Percentiles rank a stretch among this genome's conserved stretches.
These are phyloP conservation scores for Carex kokanica DNA, from an alignment of 176 grass and related monocot genomes.

Conservation along the genomic window DNA sequence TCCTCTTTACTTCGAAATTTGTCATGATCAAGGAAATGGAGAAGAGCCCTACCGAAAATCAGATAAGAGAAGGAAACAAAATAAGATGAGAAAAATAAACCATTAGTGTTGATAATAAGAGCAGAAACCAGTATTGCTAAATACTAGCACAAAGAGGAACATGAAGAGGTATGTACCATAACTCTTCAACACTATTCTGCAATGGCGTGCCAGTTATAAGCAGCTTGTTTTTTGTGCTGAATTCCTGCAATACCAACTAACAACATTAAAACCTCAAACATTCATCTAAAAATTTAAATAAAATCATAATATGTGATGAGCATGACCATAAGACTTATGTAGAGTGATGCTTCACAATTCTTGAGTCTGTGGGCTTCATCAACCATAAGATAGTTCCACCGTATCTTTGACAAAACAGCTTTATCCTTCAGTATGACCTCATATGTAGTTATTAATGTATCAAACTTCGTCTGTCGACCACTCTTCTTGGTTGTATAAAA, in stretches of 20 bases:
- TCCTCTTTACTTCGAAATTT: constrained; percentile 94
- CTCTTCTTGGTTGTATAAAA: constrained; percentile 85
- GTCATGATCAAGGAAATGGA: constrained; percentile 91
- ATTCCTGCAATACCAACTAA: constrained; percentile 52
- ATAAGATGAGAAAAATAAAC: constrained; percentile 3
- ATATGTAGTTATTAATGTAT: constrained; percentile 89
- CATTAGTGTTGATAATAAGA: not conserved
- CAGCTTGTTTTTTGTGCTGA: constrained; percentile 97
- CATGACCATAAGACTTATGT: constrained; percentile 79
- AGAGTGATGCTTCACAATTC: constrained; percentile 97
- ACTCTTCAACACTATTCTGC: constrained; percentile 98
- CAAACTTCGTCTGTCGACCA: constrained; percentile 75
- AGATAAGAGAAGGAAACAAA: not conserved
- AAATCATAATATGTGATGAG: constrained; percentile 9
- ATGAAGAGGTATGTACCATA: constrained; percentile 54
- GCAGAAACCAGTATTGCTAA: constrained; percentile 12
- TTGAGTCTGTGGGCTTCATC: constrained; percentile 97
- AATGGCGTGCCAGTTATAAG: constrained; percentile 98
- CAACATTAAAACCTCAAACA: constrained; percentile 16
- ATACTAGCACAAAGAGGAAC: constrained; percentile 15
- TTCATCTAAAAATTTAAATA: not conserved
- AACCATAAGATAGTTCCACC: constrained; percentile 99
- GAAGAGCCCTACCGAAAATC: constrained; percentile 62
- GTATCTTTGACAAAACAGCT: constrained; percentile 88
- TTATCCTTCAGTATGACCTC: constrained; percentile 99